phyloP scores from a whole-genome alignment of 2,329 filamentous ascomycete genomes.

The Pseudocercospora ulei region DNA sequence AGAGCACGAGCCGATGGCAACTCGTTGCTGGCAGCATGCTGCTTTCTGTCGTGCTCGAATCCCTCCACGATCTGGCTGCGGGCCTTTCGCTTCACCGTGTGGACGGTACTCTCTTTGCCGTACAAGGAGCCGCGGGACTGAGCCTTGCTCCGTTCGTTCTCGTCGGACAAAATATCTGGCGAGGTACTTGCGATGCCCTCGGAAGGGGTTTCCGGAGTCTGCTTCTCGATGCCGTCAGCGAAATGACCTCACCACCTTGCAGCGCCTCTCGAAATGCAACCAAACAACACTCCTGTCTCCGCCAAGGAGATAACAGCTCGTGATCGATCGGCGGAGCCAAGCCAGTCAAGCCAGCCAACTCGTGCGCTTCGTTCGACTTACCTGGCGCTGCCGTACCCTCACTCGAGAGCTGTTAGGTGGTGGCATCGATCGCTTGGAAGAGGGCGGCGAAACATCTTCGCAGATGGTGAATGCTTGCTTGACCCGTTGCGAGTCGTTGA shows the following conservation, averaged over 20 bases:
- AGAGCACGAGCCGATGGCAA: background rate
- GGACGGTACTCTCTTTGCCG: background rate
- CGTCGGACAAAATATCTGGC: background rate
- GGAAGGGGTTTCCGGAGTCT: slow-evolving; percentile 21
- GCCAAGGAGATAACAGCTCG: no score
- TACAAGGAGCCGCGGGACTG: slow-evolving; percentile 3
- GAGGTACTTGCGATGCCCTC: slow-evolving; percentile 5
- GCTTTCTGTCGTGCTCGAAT: slow-evolving; percentile 24
- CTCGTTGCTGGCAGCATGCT: slow-evolving; percentile 11
- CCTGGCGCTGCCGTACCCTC: no score
- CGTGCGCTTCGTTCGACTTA: no score
- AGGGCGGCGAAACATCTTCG: slow-evolving; percentile 8
- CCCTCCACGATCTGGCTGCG: slow-evolving; percentile 16
- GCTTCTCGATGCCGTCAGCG: no score
- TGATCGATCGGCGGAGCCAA: no score
- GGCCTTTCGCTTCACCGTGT: slow-evolving; percentile 23
- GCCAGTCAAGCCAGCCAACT: no score
- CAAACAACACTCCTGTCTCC: no score
- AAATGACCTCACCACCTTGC: no score
- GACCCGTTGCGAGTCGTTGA: background rate
- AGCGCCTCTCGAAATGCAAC: no score
- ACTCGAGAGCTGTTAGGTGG: slow-evolving; percentile 28
- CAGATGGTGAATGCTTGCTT: slow-evolving; percentile 3
- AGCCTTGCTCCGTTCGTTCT: slow-evolving; percentile 8
- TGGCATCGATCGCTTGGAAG: slow-evolving; percentile 21